Percentiles rank a stretch among this genome's conserved stretches.
These are phyloP conservation scores for Hypsizygus marmoreus DNA, from an alignment of 768 basidiomycete genomes.

Conservation along the genomic window DNA sequence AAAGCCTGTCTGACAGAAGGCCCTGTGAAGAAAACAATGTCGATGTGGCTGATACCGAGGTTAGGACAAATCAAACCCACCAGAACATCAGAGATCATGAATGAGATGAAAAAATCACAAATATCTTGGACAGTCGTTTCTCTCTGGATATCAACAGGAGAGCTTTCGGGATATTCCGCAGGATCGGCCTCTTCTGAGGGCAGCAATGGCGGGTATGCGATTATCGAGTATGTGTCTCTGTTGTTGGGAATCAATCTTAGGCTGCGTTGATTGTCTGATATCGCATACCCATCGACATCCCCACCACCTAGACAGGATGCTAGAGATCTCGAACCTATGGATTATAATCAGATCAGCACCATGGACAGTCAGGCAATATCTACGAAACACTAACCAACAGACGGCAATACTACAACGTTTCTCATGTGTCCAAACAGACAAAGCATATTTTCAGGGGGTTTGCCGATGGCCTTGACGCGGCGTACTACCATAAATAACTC, in stretches of 20 bases:
- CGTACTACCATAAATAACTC: constrained; percentile 45
- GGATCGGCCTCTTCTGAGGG: constrained; percentile 49
- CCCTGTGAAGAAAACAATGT: constrained; percentile 43
- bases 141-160: constrained; percentile 32
- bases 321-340: constrained; percentile 61
- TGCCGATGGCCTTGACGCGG: constrained; percentile 67
- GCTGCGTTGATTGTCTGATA: not conserved
- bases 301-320: constrained; percentile 74
- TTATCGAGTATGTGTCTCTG: constrained; percentile 67
- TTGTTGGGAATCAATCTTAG: constrained; percentile 3
- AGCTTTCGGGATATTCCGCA: constrained; percentile 48
- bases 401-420: constrained; percentile 72
- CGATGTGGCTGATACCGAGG: not conserved
- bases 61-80: constrained; percentile 36
- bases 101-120: constrained; percentile 82
- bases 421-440: constrained; percentile 60
- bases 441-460: constrained; percentile 53
- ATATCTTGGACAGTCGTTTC: constrained; percentile 66
- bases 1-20: constrained; percentile 62
- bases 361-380: not conserved
- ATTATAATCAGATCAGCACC: too few relatives aligned
- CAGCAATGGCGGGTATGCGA: constrained; percentile 52
- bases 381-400: constrained; percentile 43
- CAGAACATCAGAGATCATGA: constrained; percentile 78
- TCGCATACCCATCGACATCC: constrained; percentile 68